Base-by-base conservation (phyloP, 352 stramenopile species). In the Globisporangium alternatum region DNA sequence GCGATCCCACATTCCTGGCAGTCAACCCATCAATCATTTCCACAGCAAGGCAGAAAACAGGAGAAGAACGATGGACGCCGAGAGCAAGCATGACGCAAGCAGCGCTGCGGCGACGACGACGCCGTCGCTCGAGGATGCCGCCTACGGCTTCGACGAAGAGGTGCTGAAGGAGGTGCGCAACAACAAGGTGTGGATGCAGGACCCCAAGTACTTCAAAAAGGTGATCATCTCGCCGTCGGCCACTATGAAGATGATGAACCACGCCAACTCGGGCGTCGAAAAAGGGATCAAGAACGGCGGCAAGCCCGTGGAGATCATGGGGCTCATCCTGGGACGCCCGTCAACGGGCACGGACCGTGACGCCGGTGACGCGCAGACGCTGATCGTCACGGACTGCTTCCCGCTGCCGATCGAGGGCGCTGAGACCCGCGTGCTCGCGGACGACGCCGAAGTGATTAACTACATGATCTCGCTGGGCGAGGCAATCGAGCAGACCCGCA, bases 391-490 rank as follows among this genome's bases (percentile, higher is more conserved):
- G 9, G 97, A 99, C 75, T 97, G 95, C 55, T 99, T 99, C 76
- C 95, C 98, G 5, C 71, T 99, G 56, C 98, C 98, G 0, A 98
- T 99, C 64, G 97, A 99, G 77, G 95, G 94, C 22, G 90, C 92
- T 22, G 95, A 98, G 76, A 98, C 93, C 37, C 78, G 92, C 37
- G 97, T 99, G 35, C 80, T 99, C 47, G 97, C 97, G 15, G 97
- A 99, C 68, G 97, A 99, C 68, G 75, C 92, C 17, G 87, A 98
- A 69, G 97, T 99, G 5, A 98, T 99, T 65, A 99, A 99, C 78
- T 99, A 99, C 77, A 99, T 99, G 97, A 99, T 99, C 74, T 93
- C 95, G 33, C 82, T 99, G 2, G 92, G 93, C 5, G 97, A 99
- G 73, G 87, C 86, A 5, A 75, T 99, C 37, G 97, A 99, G 74